A percentile compares a stretch with the other conserved stretches of the same genome.
phyloP scores from a whole-genome alignment of 2,329 filamentous ascomycete genomes.

The Diaporthe citri region DNA sequence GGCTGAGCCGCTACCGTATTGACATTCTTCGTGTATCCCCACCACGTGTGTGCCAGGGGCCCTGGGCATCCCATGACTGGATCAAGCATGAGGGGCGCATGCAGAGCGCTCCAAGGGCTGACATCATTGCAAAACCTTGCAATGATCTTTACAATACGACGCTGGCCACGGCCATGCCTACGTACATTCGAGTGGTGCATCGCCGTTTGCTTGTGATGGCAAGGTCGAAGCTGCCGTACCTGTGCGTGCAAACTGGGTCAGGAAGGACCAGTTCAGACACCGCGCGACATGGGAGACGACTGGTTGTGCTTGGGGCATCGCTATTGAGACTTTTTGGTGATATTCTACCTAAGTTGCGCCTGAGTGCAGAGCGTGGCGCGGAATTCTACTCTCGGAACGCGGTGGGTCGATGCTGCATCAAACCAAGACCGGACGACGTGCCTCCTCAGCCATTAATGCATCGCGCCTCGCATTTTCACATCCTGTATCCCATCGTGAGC shows the following conservation, averaged over 20 bases:
- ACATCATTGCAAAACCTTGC: slow-evolving; percentile 41
- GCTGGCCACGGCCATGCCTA: slow-evolving; percentile 31
- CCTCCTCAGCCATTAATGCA: slow-evolving; percentile 41
- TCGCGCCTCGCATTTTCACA: slow-evolving; percentile 37
- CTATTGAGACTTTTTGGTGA: slow-evolving; percentile 37
- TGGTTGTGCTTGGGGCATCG: neutral
- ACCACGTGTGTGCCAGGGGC: slow-evolving; percentile 17
- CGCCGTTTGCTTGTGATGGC: neutral
- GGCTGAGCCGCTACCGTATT: neutral
- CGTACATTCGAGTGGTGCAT: neutral
- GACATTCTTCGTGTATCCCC: slow-evolving; percentile 16
- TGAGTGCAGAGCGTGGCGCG: slow-evolving; percentile 39
- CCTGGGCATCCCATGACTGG: slow-evolving; percentile 23
- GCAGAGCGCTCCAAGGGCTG: slow-evolving; percentile 35
- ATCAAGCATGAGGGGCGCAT: slow-evolving; percentile 38
- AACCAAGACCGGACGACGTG: slow-evolving; percentile 33
- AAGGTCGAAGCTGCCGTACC: neutral
- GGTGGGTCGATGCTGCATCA: slow-evolving; percentile 37
- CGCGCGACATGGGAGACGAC: neutral
- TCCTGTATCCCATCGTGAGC: slow-evolving; percentile 38
- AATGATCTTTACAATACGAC: neutral
- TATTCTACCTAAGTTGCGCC: slow-evolving; percentile 42
- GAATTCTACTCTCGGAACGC: slow-evolving; percentile 38
- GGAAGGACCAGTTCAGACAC: neutral
- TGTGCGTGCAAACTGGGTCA: neutral